Evolutionary conservation across 176 grass and related monocot species (phyloP).

Genomic region (Oryza glumipatula): DNA sequence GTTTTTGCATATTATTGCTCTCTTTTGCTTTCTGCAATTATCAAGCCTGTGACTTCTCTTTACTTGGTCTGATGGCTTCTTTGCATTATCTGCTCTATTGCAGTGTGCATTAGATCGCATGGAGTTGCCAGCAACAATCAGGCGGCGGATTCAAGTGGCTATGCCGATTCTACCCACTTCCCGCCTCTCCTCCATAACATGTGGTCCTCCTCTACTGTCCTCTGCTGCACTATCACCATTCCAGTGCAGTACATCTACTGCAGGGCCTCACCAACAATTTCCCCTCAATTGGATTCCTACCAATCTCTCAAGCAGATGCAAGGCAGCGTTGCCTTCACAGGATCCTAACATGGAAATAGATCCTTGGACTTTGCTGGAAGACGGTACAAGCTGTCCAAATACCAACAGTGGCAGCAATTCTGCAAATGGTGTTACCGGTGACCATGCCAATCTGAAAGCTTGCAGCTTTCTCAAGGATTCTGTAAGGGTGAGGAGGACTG

Average conservation of each 20-base stretch:
- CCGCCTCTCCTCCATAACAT: constrained; percentile 50
- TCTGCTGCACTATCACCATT: constrained; percentile 55
- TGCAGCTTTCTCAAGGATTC: constrained; percentile 94
- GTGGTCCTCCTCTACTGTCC: constrained; percentile 66
- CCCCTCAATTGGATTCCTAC: constrained; percentile 49
- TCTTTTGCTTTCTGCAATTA: background rate
- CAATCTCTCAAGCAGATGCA: constrained; percentile 70
- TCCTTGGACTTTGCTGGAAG: constrained; percentile 89
- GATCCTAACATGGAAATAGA: constrained; percentile 84
- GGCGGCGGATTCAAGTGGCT: constrained; percentile 76
- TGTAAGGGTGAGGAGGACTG: constrained; percentile 81
- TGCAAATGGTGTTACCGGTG: constrained; percentile 39
- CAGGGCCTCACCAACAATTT: constrained; percentile 56
- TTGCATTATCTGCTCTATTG: background rate
- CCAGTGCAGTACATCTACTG: constrained; percentile 43
- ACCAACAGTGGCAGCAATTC: constrained; percentile 42
- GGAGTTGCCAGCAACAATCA: constrained; percentile 81
- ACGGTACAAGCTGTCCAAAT: constrained; percentile 73
- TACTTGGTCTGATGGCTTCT: background rate
- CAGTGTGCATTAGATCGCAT: constrained; percentile 78
- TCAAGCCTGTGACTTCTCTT: background rate
- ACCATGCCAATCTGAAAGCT: constrained; percentile 84
- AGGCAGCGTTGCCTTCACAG: constrained; percentile 54
- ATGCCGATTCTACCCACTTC: constrained; percentile 78
- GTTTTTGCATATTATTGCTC: background rate